Evolutionary conservation across 768 basidiomycete genomes (phyloP).

Genomic region (Russula sp.): DNA sequence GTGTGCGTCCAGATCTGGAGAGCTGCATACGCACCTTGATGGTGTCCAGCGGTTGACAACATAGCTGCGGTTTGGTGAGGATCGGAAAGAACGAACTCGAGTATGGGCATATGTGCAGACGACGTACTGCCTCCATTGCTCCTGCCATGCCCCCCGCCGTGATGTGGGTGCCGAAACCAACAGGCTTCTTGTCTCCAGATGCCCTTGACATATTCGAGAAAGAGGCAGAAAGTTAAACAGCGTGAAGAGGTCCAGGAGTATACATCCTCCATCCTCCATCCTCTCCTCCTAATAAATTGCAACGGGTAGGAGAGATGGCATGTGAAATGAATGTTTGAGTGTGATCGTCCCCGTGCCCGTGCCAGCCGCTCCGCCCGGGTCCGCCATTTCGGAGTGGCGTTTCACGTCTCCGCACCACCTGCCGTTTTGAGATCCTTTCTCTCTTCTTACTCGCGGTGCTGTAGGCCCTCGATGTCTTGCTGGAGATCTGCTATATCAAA

Average conservation of each 20-base stretch:
- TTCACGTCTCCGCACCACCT: too few relatives aligned
- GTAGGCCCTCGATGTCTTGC: too few relatives aligned
- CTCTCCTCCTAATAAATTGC: too few relatives aligned
- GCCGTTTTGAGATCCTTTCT: too few relatives aligned
- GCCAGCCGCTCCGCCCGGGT: too few relatives aligned
- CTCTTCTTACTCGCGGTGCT: too few relatives aligned
- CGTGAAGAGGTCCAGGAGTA: background rate
- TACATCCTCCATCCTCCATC: too few relatives aligned
- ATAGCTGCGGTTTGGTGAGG: slow-evolving; percentile 38
- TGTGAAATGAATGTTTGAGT: too few relatives aligned
- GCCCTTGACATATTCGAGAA: slow-evolving; percentile 7
- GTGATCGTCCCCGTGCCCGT: too few relatives aligned
- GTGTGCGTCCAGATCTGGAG: slow-evolving; percentile 63
- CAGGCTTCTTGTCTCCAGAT: slow-evolving; percentile 56
- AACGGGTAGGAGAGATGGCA: too few relatives aligned
- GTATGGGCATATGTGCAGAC: background rate
- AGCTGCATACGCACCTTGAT: slow-evolving; percentile 99
- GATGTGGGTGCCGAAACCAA: slow-evolving; percentile 83
- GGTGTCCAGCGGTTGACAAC: slow-evolving; percentile 92
- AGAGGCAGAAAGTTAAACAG: background rate
- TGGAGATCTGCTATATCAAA: too few relatives aligned
- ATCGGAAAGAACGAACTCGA: background rate
- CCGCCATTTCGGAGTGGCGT: too few relatives aligned
- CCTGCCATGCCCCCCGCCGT: slow-evolving; percentile 94
- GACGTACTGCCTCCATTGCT: slow-evolving; percentile 80